These are phyloP conservation scores for Perilla frutescens DNA, from an alignment of 257 asterid species.

Conservation along the genomic window DNA sequence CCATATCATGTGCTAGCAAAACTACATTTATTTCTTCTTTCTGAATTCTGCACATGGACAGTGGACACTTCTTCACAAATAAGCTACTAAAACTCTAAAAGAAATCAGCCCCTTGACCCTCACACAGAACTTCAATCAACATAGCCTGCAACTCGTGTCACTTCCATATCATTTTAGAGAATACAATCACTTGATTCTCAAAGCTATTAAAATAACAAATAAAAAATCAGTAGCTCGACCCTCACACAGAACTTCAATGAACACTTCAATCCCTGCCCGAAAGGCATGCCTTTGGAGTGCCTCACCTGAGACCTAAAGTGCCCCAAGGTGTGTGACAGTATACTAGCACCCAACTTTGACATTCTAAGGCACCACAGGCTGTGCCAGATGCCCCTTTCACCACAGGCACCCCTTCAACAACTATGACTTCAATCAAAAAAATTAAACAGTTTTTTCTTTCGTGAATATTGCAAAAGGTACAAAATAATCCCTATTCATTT, in stretches of 20 bases:
- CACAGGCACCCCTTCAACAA: background rate
- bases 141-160: too few relatives aligned
- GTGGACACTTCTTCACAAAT: background rate
- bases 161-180: too few relatives aligned
- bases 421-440: background rate
- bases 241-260: background rate
- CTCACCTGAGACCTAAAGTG: background rate
- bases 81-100: too few relatives aligned
- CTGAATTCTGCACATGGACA: background rate
- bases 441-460: conserved; percentile 3
- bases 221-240: background rate
- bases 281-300: background rate
- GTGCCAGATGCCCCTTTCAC: background rate
- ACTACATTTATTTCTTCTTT: background rate
- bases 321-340: background rate
- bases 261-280: background rate
- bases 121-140: too few relatives aligned
- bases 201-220: background rate
- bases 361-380: background rate
- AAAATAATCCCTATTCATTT: background rate
- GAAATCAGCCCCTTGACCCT: too few relatives aligned
- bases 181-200: background rate
- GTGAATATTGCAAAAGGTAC: background rate
- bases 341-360: background rate
- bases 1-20: background rate